Evolutionary conservation across 257 asterid genomes (phyloP), one percentile per base, ranked within the genome.

Genomic region (Solanum gracilifrons): DNA sequence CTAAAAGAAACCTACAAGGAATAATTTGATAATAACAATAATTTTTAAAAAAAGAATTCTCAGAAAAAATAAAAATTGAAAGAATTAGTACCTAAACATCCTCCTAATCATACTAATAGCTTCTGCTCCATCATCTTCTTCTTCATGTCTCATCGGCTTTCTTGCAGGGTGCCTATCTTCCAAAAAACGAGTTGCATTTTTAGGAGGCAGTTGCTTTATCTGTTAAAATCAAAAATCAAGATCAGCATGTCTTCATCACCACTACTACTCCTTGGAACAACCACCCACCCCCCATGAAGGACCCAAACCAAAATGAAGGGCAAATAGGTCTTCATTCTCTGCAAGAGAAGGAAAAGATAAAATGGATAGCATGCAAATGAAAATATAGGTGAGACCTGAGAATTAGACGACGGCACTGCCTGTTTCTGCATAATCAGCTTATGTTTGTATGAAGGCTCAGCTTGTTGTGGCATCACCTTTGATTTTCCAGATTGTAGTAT

Each of bases 131-230:
- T 69, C 98, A 4, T 86, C 96, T 73, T 90, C 90, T 15, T 90
- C 93, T 3, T 91, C 97, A 85, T 89, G 90, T 87, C 94, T 93
- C 90, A 80, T 55, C 23, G 95, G 97, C 90, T 91, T 94, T 66
- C 92, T 88, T 90, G 89, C 93, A 2, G 92, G 94, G 31, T 90
- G 92, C 51, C 90, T 90, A 86, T 90, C 94, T 31, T 83, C 90
- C 71, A 41, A 77, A 33, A 82, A 89, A 72, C 90, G 95, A 71
- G 88, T 86, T 33, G 93, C 43, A 84, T 41, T 69, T 86, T 89
- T 93, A 21, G 92, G 88, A 31, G 93, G 91, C 4, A 92, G 91
- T 68, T 91, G 91, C 72, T 75, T 93, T 86, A 89, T 86, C 96
- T 95, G 95, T 88, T 80, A 90, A 87, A 35, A 87, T 80, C 76